Base-by-base conservation (phyloP, 306 rosid genomes). In the Quercus agrifolia region DNA sequence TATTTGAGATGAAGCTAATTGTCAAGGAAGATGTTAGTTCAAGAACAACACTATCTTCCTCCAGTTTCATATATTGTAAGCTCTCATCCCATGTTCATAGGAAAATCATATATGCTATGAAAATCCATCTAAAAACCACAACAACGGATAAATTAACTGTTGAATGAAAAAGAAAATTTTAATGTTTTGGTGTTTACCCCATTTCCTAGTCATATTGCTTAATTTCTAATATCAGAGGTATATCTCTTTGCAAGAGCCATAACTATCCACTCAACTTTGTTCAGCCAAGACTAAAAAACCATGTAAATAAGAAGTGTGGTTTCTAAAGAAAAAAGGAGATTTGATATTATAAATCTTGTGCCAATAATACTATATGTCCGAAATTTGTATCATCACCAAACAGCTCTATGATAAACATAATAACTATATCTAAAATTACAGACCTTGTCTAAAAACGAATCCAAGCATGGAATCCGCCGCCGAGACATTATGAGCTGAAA, bases 401-500 rank as follows among this genome's bases (percentile, higher is more conserved):
- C 72, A 68, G 52, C 52, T 68, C 27, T 3, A 49, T 49, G 15
- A 49, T 49, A 74, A 71, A 57, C 77, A 73, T 63, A 33, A 35
- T 10, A 67, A 21, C 59, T 35, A 74, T 17, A 79, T 23, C 31
- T 31, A 56, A 31, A 30, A 55, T 76, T 63, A 71, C 90, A 67
- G 23, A 92, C 98, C 99, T 92, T 95, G 83, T 95, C 99, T 80
- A 92, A 84, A 82, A 90, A 92, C 77, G 97, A 95, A 89, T 92
- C 99, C 95, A 92, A 85, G 91, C 99, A 91, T 80, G 99, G 98
- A 78, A 91, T 92, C 63, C 97, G 88, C 85, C 98, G 85, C 69
- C 98, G 89, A 66, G 98, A 95, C 98, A 95, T 95, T 74, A 90
- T 85, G 72, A 92, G 97, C 99, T 95, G 96, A 80, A 85, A 87